Evolutionary conservation across 768 basidiomycete species (phyloP).

Genomic region (Asterophora parasitica): DNA sequence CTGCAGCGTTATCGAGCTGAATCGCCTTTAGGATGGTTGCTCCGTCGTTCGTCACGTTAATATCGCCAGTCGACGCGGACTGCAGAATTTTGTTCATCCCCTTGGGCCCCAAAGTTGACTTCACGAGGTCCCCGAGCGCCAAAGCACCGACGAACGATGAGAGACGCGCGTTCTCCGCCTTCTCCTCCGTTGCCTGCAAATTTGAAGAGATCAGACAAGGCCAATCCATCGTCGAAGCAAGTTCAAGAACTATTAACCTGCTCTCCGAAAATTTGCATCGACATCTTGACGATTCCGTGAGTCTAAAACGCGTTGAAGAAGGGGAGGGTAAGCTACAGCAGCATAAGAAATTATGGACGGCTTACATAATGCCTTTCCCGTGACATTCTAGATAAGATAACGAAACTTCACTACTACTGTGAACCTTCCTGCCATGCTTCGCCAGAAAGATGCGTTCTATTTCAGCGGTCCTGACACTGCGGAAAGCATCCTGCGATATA

Average conservation of each 20-base stretch:
- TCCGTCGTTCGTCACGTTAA: slow-evolving; percentile 98
- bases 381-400: no score
- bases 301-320: slow-evolving; percentile 2
- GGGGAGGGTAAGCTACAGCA: no score
- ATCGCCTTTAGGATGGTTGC: slow-evolving; percentile 98
- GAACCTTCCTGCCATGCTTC: no score
- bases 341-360: no score
- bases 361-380: no score
- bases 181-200: slow-evolving; percentile 76
- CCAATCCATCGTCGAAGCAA: background rate
- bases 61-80: slow-evolving; percentile 81
- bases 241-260: slow-evolving; percentile 34
- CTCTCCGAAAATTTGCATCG: slow-evolving; percentile 67
- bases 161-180: slow-evolving; percentile 96
- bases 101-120: slow-evolving; percentile 97
- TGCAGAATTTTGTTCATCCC: slow-evolving; percentile 99
- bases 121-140: slow-evolving; percentile 96
- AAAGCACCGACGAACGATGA: slow-evolving; percentile 97
- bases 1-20: slow-evolving; percentile 96
- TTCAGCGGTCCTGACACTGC: no score
- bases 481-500: no score
- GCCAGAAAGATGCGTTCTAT: no score
- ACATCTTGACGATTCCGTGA: slow-evolving; percentile 35
- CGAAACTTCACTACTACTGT: no score
- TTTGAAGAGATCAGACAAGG: background rate